Evolutionary conservation across 768 basidiomycete species (phyloP).

Genomic region (Mycena haematopus): DNA sequence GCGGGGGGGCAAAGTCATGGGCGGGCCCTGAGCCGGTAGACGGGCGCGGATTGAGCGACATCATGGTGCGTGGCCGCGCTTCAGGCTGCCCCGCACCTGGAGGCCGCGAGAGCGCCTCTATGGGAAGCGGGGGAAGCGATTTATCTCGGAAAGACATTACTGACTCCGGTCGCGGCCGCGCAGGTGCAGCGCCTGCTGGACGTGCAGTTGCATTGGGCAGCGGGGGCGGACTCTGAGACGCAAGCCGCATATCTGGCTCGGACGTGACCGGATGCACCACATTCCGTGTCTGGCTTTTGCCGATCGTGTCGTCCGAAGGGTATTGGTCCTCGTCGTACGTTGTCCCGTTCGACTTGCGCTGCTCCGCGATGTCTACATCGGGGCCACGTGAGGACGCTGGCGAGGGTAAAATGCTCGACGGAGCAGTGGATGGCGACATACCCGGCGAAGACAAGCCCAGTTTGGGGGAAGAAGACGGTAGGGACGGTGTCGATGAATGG

Average conservation of each 20-base stretch:
- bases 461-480: slow-evolving; percentile 68
- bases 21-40: slow-evolving; percentile 50
- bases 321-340: slow-evolving; percentile 48
- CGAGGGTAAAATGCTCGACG: slow-evolving; percentile 77
- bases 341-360: slow-evolving; percentile 46
- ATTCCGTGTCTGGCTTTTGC: slow-evolving; percentile 44
- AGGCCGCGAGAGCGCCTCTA: slow-evolving; percentile 48
- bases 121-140: slow-evolving; percentile 78
- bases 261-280: slow-evolving; percentile 64
- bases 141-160: slow-evolving; percentile 59
- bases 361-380: slow-evolving; percentile 58
- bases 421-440: slow-evolving; percentile 77
- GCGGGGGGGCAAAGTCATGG: slow-evolving; percentile 64
- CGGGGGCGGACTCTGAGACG: slow-evolving; percentile 38
- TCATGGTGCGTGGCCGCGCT: slow-evolving; percentile 68
- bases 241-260: slow-evolving; percentile 66
- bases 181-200: slow-evolving; percentile 5
- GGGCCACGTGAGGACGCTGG: slow-evolving; percentile 73
- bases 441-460: slow-evolving; percentile 59
- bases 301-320: slow-evolving; percentile 41
- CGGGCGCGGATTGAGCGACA: slow-evolving; percentile 62
- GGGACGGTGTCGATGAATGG: slow-evolving; percentile 73
- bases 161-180: slow-evolving; percentile 32
- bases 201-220: slow-evolving; percentile 34
- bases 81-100: slow-evolving; percentile 40